Evolutionary conservation across 2,329 filamentous ascomycete genomes (phyloP), one percentile per base, ranked within the genome.

Genomic region (Tricladium varicosporioides): DNA sequence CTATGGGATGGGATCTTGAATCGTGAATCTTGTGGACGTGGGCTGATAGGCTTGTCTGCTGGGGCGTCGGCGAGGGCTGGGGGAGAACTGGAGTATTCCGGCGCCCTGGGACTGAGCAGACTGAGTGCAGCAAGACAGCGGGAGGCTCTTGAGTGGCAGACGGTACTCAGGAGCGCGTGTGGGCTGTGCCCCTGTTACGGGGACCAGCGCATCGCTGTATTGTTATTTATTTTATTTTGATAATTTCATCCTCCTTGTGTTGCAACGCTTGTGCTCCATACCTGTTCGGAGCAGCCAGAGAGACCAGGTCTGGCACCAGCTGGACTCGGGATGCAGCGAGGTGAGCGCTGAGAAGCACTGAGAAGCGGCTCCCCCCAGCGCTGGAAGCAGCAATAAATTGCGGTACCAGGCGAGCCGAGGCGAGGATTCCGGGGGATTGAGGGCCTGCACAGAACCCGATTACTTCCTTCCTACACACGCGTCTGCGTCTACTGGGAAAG

Each of bases 1-100:
- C 15, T 40, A n/a, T n/a, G 47, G 47, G 27, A 42, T 48, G 58
- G 52, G 55, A 53, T 40, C 36, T 40, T 40, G 36, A 40, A 40
- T 40, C 36, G 27, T 40, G 19, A 32, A 58, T 53, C 51, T 53
- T 14, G 51, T n/a, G 14, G 16, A n/a, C 47, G 42, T 40, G 36
- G 36, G 36, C 36, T 40, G 36, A 40, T 40, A 40, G 36, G 36
- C 36, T 40, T 40, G 36, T 10, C 9, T 16, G 18, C 15, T 10
- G 13, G 43, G 43, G 43, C 43, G 43, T 11, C 43, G 5, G 43
- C 10, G 43, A 10, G 43, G 43, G 43, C 43, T 22, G 43, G 43
- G 5, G 43, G 43, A 11, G 43, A 16, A 16, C 43, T 46, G 43
- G 43, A 46, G 43, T 46, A 46, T 46, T 46, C 43, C 43, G 43